Percentiles rank a stretch among this genome's conserved stretches.
Conservation (phyloP, 1,284 basidiomycete genomes). For the Pseudomicrostroma phylloplanum region DNA sequence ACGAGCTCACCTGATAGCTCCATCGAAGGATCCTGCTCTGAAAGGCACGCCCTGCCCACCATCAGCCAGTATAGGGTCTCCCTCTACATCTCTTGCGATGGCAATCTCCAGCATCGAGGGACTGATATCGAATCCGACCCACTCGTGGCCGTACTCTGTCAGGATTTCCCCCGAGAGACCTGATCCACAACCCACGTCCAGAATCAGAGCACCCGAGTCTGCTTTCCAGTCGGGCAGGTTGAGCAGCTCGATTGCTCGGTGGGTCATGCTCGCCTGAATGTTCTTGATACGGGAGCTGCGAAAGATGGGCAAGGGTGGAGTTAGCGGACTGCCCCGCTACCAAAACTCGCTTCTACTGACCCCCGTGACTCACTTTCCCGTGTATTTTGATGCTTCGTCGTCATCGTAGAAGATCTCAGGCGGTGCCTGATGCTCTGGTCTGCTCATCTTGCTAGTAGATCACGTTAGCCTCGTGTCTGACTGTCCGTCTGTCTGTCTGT, state of each 20-base stretch:
- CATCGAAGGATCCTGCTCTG: constrained; percentile 92
- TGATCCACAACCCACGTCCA: constrained; percentile 97
- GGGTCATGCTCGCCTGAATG: constrained; percentile 97
- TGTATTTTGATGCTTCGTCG: constrained; percentile 90
- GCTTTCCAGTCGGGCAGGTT: constrained; percentile 61
- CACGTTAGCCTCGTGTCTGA: too few species aligned
- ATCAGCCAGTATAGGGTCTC: constrained; percentile 51
- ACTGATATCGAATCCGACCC: constrained; percentile 91
- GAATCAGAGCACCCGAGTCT: constrained; percentile 56
- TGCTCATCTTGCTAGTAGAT: constrained; percentile 63
- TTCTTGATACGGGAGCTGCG: constrained; percentile 74
- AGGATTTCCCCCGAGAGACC: constrained; percentile 95
- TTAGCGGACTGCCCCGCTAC: not conserved
- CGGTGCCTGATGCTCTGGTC: constrained; percentile 90
- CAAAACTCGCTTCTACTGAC: not conserved
- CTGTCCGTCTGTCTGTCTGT: too few species aligned
- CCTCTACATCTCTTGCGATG: constrained; percentile 45
- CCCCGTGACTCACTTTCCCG: constrained; percentile 66
- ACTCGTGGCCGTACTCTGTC: constrained; percentile 85
- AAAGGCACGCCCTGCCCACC: constrained; percentile 61
- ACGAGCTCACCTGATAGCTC: constrained; percentile 73
- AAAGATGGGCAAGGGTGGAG: not conserved
- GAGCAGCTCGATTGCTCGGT: constrained; percentile 84
- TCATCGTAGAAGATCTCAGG: constrained; percentile 99
- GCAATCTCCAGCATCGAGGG: constrained; percentile 70